Conservation (phyloP, 306 rosid genomes). For the Cucumis melo region DNA sequence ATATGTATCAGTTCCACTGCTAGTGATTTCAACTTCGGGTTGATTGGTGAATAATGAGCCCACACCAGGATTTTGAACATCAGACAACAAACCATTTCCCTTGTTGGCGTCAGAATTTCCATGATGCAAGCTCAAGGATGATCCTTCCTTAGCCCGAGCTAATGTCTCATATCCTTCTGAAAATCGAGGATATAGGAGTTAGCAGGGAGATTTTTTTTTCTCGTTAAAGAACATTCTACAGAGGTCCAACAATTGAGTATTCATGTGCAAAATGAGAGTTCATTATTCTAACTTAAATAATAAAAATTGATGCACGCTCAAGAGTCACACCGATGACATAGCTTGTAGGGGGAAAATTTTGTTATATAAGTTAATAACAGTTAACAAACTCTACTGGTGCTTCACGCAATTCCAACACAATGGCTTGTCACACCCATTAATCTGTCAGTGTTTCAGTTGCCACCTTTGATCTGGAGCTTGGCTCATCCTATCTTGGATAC, state of each 20-base stretch:
- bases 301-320: too few species aligned
- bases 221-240: neutral
- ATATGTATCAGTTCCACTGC: slow-evolving; percentile 33
- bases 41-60: slow-evolving; percentile 19
- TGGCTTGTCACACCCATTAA: too few species aligned
- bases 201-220: slow-evolving; percentile 1
- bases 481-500: too few species aligned
- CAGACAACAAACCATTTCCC: slow-evolving; percentile 26
- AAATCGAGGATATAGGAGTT: slow-evolving; percentile 13
- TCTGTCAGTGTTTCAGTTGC: too few species aligned
- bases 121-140: slow-evolving; percentile 23
- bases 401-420: too few species aligned
- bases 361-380: neutral
- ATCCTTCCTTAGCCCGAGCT: slow-evolving; percentile 41
- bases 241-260: neutral
- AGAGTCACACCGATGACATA: too few species aligned
- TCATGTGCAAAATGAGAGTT: too few species aligned
- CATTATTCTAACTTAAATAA: too few species aligned
- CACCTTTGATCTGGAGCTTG: too few species aligned
- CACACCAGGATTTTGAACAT: slow-evolving; percentile 20
- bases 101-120: slow-evolving; percentile 21
- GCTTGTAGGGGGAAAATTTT: neutral
- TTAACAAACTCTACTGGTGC: too few species aligned
- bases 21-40: slow-evolving; percentile 26
- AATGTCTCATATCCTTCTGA: slow-evolving; percentile 79